Base-by-base conservation (phyloP, 1,284 basidiomycete species). In the Tausonia pullulans region DNA sequence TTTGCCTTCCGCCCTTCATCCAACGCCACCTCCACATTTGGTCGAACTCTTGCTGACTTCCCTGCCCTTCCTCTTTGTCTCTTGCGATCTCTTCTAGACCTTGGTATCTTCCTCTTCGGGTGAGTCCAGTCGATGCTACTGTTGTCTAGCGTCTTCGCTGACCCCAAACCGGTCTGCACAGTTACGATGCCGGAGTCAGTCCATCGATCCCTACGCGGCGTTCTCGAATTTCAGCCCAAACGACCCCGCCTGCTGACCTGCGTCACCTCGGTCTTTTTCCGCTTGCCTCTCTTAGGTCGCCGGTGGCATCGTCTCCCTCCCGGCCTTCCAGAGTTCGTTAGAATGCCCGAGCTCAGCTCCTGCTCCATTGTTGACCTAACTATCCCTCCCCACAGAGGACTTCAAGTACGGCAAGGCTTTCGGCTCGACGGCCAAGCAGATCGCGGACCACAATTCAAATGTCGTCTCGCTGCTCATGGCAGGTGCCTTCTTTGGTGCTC, bases 401-500 rank as follows among this genome's bases (percentile, higher is more conserved):
- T 27, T 27, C 27, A 27, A 27, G 27, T 27, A 27, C 27, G 27
- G 27, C 27, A 57, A 61, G n/a, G 63, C 61, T 27, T 65, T 65
- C 49, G 40, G 49, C 5, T 66, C 48, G 4, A 27, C 39, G 6
- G 10, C 3, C 6, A 54, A 57, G 51, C 11, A 43, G n/a, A 53
- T 52, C 27, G 56, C 55, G 10, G 59, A 53, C 56, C 58, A 58
- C 56, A 51, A 45, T 5, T 66, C 64, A 3, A 66, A 66, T 52
- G 64, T 66, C 10, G 64, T 66, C 3, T 59, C 64, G 2, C 51
- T 66, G 6, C 50, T 66, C 1, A 60, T 62, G 43, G 57, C 61
- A n/a, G 68, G 69, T 44, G 74, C 74, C 10, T 89, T 89, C 79
- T 89, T 90, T 71, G 87, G 88, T 58, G 85, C 87, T 11, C 72